Evolutionary conservation across 768 basidiomycete species (phyloP).

Genomic region (Lanmaoa pseudosensibilis): DNA sequence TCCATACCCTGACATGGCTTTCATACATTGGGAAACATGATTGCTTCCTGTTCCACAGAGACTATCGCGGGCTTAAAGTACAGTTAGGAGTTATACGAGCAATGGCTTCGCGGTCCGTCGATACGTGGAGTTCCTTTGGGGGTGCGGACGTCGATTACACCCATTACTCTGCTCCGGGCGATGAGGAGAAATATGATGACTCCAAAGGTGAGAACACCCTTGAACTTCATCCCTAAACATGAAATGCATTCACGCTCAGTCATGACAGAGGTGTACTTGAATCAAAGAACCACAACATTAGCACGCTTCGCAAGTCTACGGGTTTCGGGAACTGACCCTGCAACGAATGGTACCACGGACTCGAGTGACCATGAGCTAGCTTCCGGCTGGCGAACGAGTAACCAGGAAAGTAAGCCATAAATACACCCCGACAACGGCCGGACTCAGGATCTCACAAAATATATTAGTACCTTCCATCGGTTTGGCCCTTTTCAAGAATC

Average conservation of each 20-base stretch:
- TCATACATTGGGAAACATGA: background rate
- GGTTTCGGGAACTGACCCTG: background rate
- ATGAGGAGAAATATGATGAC: constrained; percentile 2
- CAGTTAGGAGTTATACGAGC: constrained; percentile 56
- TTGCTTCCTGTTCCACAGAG: constrained; percentile 39
- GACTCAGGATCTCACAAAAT: background rate
- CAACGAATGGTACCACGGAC: background rate
- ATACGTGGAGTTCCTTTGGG: constrained; percentile 13
- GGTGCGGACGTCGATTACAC: background rate
- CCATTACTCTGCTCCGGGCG: background rate
- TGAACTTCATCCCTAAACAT: background rate
- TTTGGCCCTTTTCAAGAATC: constrained; percentile 4
- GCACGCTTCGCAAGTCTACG: background rate
- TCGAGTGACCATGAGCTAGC: background rate
- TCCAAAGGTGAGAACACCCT: constrained; percentile 8
- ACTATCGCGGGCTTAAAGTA: constrained; percentile 73
- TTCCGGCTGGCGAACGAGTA: background rate
- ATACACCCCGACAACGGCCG: too few relatives aligned
- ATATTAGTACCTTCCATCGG: constrained; percentile 15
- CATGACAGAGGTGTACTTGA: constrained; percentile 5
- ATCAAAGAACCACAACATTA: background rate
- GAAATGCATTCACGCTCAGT: background rate
- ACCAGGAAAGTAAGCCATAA: constrained; percentile 13
- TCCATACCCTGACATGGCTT: background rate
- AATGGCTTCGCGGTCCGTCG: constrained; percentile 22